Conservation (phyloP, 805 yeast genomes). For the Yarrowia divulgata region DNA sequence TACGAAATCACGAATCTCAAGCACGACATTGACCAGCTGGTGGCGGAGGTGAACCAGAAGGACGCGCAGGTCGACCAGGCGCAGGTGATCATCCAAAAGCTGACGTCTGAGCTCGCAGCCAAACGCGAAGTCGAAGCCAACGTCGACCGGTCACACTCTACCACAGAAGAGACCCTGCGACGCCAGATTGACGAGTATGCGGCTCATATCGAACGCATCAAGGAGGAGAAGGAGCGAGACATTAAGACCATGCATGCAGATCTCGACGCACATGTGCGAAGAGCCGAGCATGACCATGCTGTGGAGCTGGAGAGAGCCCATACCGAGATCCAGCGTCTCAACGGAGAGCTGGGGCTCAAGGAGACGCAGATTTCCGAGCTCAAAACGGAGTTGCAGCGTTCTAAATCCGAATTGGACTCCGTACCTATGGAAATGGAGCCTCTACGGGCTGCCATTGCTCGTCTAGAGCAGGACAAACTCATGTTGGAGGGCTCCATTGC, state of each 20-base stretch:
- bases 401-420: background rate
- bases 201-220: conserved; percentile 10
- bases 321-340: conserved; percentile 7
- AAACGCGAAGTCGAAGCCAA: conserved; percentile 23
- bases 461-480: conserved; percentile 30
- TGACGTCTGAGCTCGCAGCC: conserved; percentile 26
- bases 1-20: conserved; percentile 12
- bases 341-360: background rate
- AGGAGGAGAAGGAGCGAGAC: conserved; percentile 29
- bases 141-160: conserved; percentile 1
- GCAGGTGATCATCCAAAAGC: conserved; percentile 23
- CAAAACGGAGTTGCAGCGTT: background rate
- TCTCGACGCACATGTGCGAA: conserved; percentile 28
- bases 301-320: conserved; percentile 17
- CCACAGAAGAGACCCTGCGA: conserved; percentile 15
- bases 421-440: conserved; percentile 37
- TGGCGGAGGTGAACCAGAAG: conserved; percentile 20
- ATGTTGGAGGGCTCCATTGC: conserved; percentile 15
- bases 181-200: conserved; percentile 32
- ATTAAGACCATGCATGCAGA: conserved; percentile 28
- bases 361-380: conserved; percentile 18
- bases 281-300: conserved; percentile 20
- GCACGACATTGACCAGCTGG: conserved; percentile 32
- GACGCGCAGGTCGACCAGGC: conserved; percentile 28
- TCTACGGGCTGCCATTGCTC: conserved; percentile 11